These are phyloP conservation scores for Craspedostauros australis DNA, from an alignment of 108 stramenopile genomes.

Conservation along the genomic window DNA sequence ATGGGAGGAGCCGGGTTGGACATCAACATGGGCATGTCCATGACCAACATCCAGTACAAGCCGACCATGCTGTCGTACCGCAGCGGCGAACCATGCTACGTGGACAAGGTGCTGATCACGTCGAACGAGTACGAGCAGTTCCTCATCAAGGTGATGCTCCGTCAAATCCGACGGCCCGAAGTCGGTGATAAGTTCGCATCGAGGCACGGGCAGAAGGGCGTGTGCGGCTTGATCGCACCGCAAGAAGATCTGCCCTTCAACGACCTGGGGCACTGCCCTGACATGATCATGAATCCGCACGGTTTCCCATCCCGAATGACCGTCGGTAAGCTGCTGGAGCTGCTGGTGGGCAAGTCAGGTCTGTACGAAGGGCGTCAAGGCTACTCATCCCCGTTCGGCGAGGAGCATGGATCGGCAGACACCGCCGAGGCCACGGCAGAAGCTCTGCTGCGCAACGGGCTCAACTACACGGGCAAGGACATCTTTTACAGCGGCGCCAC, in stretches of 20 bases:
- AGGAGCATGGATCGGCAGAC: conserved; percentile 92
- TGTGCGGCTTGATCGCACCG: conserved; percentile 92
- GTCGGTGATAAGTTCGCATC: conserved; percentile 99
- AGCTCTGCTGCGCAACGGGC: conserved; percentile 89
- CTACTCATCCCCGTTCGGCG: conserved; percentile 97
- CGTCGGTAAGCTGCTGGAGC: conserved; percentile 97
- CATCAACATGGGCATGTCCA: conserved; percentile 35
- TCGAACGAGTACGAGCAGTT: conserved; percentile 94
- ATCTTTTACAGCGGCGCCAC: conserved; percentile 90
- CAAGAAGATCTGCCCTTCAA: conserved; percentile 99
- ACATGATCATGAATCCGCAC: conserved; percentile 99
- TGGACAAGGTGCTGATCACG: conserved; percentile 95
- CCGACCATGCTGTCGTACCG: conserved; percentile 79
- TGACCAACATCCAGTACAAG: conserved; percentile 65
- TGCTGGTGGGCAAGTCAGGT: conserved; percentile 94
- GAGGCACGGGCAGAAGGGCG: conserved; percentile 99
- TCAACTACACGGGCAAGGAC: conserved; percentile 98
- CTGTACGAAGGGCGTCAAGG: conserved; percentile 90
- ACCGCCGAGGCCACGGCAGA: conserved; percentile 77
- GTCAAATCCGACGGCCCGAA: conserved; percentile 93
- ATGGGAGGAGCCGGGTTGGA: conserved; percentile 49
- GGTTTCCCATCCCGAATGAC: conserved; percentile 99
- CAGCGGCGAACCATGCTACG: conserved; percentile 80
- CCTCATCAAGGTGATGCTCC: conserved; percentile 90
- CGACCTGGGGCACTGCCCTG: conserved; percentile 92